Evolutionary conservation across 768 basidiomycete genomes (phyloP), one percentile per base, ranked within the genome.

Genomic region (Lentinula raphanica): DNA sequence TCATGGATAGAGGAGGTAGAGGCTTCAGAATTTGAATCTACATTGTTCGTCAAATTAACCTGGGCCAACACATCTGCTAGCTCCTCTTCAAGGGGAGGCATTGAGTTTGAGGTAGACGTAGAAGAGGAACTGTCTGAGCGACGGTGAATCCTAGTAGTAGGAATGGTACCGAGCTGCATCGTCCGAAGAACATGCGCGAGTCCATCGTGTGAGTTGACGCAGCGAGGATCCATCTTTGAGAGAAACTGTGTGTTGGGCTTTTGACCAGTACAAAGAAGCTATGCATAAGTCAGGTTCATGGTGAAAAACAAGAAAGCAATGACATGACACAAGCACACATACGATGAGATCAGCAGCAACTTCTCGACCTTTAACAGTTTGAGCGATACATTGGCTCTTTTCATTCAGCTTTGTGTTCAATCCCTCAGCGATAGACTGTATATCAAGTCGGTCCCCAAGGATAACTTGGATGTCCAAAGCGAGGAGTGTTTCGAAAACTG

Each of bases 261-360:
- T 66, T 86, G 85, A 7, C 85, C 85, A 0, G 83, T 85, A 62
- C 85, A 85, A 1, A 84, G 69, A 9, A 86, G 76, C 83, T 84
- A 39, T 6, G 7, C 9, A 46, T 25, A 21, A 9, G 25, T 39
- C 4, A 19, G 40, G 15, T 23, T n/a, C 19, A 11, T 3, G 29
- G 23, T 7, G 13, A 35, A 8, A 58, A 45, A 2, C 9, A 21
- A 13, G 27, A n/a, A n/a, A n/a, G n/a, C n/a, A n/a, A 21, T 27
- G 13, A n/a, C 1, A 8, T 31, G 23, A 60, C n/a, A n/a, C n/a
- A n/a, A n/a, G n/a, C n/a, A n/a, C n/a, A 67, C 79, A 25, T 59
- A 85, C 84, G 21, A 85, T 65, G 3, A 84, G 68, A 62, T 85
- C 81, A 0, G 80, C 83, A 17, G 69, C 68, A 25, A 87, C 75